phyloP scores from a whole-genome alignment of 257 asterid species.

The Solanum virginianum region DNA sequence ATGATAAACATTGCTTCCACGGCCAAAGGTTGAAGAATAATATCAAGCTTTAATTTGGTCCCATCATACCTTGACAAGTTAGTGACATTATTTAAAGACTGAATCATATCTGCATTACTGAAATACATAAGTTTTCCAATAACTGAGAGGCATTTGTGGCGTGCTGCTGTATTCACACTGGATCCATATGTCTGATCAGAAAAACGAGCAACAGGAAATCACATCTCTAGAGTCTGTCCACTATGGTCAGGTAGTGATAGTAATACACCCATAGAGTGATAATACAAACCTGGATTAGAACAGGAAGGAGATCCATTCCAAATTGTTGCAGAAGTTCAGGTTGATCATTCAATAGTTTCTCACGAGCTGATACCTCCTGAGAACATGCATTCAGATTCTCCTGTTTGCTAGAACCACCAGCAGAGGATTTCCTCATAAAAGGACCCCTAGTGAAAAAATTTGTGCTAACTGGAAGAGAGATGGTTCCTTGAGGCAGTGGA shows the following conservation, averaged over 20 bases:
- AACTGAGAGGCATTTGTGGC: conserved; percentile 93
- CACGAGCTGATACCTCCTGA: conserved; percentile 58
- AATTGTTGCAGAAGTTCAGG: conserved; percentile 93
- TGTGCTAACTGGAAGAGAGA: conserved; percentile 66
- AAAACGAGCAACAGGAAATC: neutral
- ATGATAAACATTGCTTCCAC: neutral
- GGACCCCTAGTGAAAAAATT: conserved; percentile 54
- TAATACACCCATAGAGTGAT: neutral
- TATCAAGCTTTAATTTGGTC: neutral
- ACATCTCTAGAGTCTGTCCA: neutral
- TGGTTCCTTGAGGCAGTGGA: conserved; percentile 81
- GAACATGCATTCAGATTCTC: conserved; percentile 48
- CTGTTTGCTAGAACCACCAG: conserved; percentile 54
- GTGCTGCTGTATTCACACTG: conserved; percentile 93
- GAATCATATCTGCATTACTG: conserved; percentile 79
- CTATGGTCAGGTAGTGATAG: neutral
- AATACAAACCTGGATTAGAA: conserved; percentile 72
- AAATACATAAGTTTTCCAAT: conserved; percentile 95
- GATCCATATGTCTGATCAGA: conserved; percentile 82
- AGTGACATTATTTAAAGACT: conserved; percentile 52
- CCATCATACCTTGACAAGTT: conserved; percentile 68
- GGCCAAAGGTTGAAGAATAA: neutral
- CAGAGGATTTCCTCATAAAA: conserved; percentile 37
- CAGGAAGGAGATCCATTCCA: conserved; percentile 92
- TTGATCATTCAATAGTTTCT: conserved; percentile 73